These are phyloP conservation scores for Vigna reflexopilosa DNA, from an alignment of 306 rosid genomes.

Conservation along the genomic window DNA sequence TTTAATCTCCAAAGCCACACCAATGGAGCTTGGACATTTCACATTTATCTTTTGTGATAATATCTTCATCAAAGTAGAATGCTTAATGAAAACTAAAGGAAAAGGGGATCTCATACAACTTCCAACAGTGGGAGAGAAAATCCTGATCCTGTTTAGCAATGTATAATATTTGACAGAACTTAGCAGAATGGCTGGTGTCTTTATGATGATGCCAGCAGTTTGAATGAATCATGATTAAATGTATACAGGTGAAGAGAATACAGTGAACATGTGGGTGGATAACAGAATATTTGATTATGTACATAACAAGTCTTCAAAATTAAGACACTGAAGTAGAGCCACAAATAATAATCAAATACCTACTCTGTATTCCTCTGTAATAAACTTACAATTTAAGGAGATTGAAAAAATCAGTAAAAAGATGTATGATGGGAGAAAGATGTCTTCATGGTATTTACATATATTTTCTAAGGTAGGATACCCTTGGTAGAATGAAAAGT, in stretches of 20 bases:
- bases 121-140: conserved; percentile 10
- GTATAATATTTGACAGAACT: conserved; percentile 22
- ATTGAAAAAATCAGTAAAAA: conserved; percentile 37
- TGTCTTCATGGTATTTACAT: neutral
- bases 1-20: neutral
- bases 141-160: conserved; percentile 4
- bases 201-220: conserved; percentile 25
- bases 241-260: conserved; percentile 4
- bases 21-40: neutral
- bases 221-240: neutral
- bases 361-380: neutral
- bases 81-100: neutral
- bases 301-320: neutral
- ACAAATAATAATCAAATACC: neutral
- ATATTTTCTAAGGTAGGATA: neutral
- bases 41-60: neutral
- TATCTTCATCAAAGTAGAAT: neutral
- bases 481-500: conserved; percentile 13
- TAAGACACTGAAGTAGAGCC: neutral
- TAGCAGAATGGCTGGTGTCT: neutral
- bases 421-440: conserved; percentile 22
- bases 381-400: neutral
- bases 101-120: neutral
- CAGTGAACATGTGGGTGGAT: conserved; percentile 17
- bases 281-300: conserved; percentile 19